These are phyloP conservation scores for Fusarium buxicola DNA, from an alignment of 2,329 filamentous ascomycete genomes.

Conservation along the genomic window DNA sequence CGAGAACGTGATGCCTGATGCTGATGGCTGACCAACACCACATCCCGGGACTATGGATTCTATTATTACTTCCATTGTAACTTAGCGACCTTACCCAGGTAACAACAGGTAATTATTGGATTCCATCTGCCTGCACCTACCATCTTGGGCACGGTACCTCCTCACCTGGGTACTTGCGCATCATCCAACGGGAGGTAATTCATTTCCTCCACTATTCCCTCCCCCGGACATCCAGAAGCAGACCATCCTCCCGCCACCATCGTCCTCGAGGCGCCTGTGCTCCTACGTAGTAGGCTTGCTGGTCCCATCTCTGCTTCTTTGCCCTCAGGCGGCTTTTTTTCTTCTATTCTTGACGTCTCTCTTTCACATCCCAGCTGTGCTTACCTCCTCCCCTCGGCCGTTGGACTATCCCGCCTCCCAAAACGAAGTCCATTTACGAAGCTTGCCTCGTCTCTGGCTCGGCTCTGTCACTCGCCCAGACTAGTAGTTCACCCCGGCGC, in stretches of 20 bases:
- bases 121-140: conserved; percentile 27
- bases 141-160: conserved; percentile 31
- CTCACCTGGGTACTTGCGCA: conserved; percentile 13
- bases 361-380: conserved; percentile 3
- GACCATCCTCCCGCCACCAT: conserved; percentile 40
- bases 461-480: conserved; percentile 28
- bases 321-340: background rate
- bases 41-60: background rate
- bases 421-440: conserved; percentile 3
- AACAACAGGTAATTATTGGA: background rate
- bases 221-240: conserved; percentile 35
- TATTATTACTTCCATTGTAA: conserved; percentile 31
- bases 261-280: conserved; percentile 19
- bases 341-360: background rate
- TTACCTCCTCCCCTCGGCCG: background rate
- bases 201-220: conserved; percentile 33
- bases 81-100: background rate
- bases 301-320: conserved; percentile 7
- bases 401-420: conserved; percentile 2
- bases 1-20: conserved; percentile 1
- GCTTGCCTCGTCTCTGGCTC: conserved; percentile 16
- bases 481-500: conserved; percentile 35
- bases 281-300: conserved; percentile 11
- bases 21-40: conserved; percentile 10
- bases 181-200: conserved; percentile 36